phyloP scores from a whole-genome alignment of 2,329 filamentous ascomycete species.

The Ophiostoma novo-ulmi region DNA sequence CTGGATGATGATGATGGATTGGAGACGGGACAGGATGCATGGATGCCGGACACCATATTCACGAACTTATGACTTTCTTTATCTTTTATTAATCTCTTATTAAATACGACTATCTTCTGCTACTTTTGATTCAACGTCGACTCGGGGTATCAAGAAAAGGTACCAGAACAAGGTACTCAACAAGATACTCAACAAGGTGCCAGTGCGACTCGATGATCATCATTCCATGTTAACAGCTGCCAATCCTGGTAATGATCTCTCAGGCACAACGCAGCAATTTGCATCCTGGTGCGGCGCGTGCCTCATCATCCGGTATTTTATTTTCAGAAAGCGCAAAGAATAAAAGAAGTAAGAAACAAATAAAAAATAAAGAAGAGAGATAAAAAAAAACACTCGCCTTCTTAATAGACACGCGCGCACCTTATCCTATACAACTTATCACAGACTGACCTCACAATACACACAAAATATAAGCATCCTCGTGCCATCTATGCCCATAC shows the following conservation, averaged over 20 bases:
- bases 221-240: not conserved
- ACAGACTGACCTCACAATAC: not conserved
- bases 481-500: not conserved
- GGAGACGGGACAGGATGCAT: not conserved
- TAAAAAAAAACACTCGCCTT: not conserved
- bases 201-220: not conserved
- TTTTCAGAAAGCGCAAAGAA: not conserved
- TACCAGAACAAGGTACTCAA: no score
- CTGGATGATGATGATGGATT: not conserved
- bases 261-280: not conserved
- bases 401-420: not conserved
- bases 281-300: not conserved
- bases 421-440: not conserved
- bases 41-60: not conserved
- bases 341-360: not conserved
- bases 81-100: not conserved
- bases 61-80: not conserved
- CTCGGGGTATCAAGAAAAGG: not conserved
- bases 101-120: not conserved
- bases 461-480: not conserved
- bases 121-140: conserved; percentile 8
- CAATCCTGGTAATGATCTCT: conserved; percentile 3
- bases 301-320: not conserved
- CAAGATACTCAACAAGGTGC: no score
- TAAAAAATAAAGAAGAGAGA: not conserved